phyloP scores from a whole-genome alignment of 1,284 basidiomycete genomes.

The Ustilago shanxiensis region DNA sequence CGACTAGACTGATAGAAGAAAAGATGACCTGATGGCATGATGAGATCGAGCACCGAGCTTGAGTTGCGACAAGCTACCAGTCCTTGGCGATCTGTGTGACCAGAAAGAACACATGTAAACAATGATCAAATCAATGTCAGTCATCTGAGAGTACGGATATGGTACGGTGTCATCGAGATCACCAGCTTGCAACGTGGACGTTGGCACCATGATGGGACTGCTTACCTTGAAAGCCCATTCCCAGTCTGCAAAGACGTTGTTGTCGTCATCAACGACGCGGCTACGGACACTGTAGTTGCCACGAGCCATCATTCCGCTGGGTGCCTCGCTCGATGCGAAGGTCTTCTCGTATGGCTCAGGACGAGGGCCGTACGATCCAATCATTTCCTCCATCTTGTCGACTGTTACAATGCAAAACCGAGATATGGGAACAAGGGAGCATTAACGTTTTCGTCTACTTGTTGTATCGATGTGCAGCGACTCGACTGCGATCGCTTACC shows the following conservation, averaged over 20 bases:
- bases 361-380: conserved; percentile 81
- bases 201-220: not conserved
- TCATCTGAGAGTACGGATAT: not conserved
- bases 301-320: conserved; percentile 81
- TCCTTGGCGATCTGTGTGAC: conserved; percentile 56
- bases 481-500: conserved; percentile 42
- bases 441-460: not conserved
- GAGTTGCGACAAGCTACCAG: conserved; percentile 34
- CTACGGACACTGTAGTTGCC: conserved; percentile 82
- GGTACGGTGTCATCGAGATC: not conserved
- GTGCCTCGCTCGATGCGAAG: conserved; percentile 70
- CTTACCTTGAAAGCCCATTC: conserved; percentile 66
- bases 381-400: conserved; percentile 89
- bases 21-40: not conserved
- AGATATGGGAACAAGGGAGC: not conserved
- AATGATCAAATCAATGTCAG: not conserved
- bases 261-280: conserved; percentile 86
- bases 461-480: not conserved
- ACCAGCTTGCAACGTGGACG: not conserved
- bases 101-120: not conserved
- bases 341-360: conserved; percentile 70
- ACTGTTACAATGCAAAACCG: conserved; percentile 73
- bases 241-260: conserved; percentile 76
- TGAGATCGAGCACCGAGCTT: not conserved
- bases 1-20: not conserved